Evolutionary conservation across 2,329 filamentous ascomycete genomes (phyloP), one percentile per base, ranked within the genome.

Genomic region (Cercospora beticola): DNA sequence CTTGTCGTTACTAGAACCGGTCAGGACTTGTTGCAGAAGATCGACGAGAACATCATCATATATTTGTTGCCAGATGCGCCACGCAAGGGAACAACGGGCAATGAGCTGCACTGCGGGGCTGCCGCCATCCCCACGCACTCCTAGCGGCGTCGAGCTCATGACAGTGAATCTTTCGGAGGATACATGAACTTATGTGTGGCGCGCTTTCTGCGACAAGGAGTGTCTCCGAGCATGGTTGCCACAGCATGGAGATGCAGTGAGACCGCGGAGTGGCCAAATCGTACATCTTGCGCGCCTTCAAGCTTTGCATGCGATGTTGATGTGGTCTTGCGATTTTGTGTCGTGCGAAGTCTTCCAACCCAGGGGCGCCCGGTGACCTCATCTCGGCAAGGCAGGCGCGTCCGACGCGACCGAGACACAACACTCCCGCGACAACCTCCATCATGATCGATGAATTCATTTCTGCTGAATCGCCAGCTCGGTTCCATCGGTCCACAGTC

Each of bases 401-500:
- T 49, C 36, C 36, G 36, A 40, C 36, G 36, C 36, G 36, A 40
- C 36, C 16, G 36, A 40, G 16, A 40, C 36, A 40, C n/a, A 21
- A 49, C 43, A 49, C 43, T 49, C 18, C 9, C 43, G 18, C 43
- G 23, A 26, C 52, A 57, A 40, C 21, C 30, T 23, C 46, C 12
- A 59, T 30, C 52, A 65, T 65, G 62, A 46, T 36, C 33, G 54
- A 94, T 93, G 89, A 90, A 91, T 88, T 84, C 87, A 78, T 88
- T 90, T 79, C 84, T 96, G 70, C 85, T 95, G 79, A 88, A 92
- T 78, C 89, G 93, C 81, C 89, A 91, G 78, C 85, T 89, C 70
- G 92, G 92, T 81, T 86, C 86, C 75, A 80, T 92, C 68, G 82
- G 84, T 72, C 87, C 89, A 60, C 85, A 87, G 74, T 84, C 84